These are phyloP conservation scores for Ophiocordyceps camponoti-rufipedis DNA, from an alignment of 2,329 filamentous ascomycete genomes.

Conservation along the genomic window DNA sequence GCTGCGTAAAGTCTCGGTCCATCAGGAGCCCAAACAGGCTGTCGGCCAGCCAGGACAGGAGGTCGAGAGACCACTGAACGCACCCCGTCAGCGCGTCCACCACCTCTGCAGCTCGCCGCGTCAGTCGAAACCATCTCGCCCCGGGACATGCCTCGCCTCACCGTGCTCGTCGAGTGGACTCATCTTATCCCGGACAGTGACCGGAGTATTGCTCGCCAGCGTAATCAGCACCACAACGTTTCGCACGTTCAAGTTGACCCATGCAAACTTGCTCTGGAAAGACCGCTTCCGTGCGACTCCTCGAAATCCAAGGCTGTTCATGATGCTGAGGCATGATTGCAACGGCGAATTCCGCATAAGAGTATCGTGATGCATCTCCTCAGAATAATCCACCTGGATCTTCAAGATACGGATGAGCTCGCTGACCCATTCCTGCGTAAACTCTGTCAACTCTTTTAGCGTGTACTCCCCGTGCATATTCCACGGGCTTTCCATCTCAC, in stretches of 20 bases:
- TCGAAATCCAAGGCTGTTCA: slow-evolving; percentile 59
- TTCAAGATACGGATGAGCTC: slow-evolving; percentile 54
- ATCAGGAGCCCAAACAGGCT: slow-evolving; percentile 36
- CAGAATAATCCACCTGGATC: slow-evolving; percentile 63
- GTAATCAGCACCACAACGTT: slow-evolving; percentile 50
- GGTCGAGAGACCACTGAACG: slow-evolving; percentile 60
- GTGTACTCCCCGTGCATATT: too few species aligned
- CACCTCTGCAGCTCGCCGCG: slow-evolving; percentile 34
- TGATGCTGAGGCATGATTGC: slow-evolving; percentile 59
- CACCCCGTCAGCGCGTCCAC: slow-evolving; percentile 56
- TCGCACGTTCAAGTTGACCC: slow-evolving; percentile 56
- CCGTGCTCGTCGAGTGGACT: slow-evolving; percentile 43
- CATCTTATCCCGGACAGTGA: slow-evolving; percentile 33
- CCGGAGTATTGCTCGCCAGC: slow-evolving; percentile 39
- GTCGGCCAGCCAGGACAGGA: slow-evolving; percentile 45
- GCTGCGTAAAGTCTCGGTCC: slow-evolving; percentile 29
- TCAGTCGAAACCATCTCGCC: slow-evolving; percentile 2
- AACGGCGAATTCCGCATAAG: slow-evolving; percentile 56
- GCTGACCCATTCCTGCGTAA: slow-evolving; percentile 42
- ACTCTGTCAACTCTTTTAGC: slow-evolving; percentile 22
- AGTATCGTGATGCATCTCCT: slow-evolving; percentile 53
- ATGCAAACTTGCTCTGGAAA: slow-evolving; percentile 56
- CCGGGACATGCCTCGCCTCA: slow-evolving; percentile 6
- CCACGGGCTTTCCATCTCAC: slow-evolving; percentile 4
- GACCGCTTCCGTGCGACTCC: slow-evolving; percentile 42